Base-by-base conservation (phyloP, 2,329 filamentous ascomycete species). In the Dendrostoma leiphaemia region DNA sequence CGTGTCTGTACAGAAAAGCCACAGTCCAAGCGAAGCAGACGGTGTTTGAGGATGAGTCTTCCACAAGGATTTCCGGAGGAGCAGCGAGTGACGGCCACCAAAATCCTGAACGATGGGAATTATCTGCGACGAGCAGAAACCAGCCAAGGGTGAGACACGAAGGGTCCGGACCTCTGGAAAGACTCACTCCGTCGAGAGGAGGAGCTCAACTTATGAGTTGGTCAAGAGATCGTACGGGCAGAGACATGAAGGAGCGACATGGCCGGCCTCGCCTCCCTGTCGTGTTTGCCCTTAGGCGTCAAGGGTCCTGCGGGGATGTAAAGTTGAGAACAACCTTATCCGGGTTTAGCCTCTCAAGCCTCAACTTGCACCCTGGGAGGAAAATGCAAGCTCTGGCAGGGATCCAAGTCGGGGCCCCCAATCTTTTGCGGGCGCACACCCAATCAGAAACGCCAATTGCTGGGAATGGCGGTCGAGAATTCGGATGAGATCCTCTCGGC, bases 171-270 rank as follows among this genome's bases (percentile, higher is more conserved):
- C 34, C 15, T 15, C 34, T 37, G 34, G 13, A 15, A 37, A 32
- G 29, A 5, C 17, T 15, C 3, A n/a, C 23, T 13, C 32, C 24
- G 21, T 24, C 15, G 29, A 15, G n/a, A 51, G 37, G 28, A 35
- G 48, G 19, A 26, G 26, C 19, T 29, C 26, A 47, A 44, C 38
- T 57, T 57, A 48, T 40, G 47, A 48, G n/a, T n/a, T n/a, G n/a
- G n/a, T n/a, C n/a, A n/a, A 29, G 35, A 48, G 19, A 24, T 23
- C 51, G 53, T 29, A 49, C 50, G 23, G 34, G 9, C 10, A 26
- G 45, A 21, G 31, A 47, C 45, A 47, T 49, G n/a, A 24, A 32
- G 47, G 34, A 49, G 47, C 35, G 15, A 12, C 8, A 49, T 28
- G 47, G 26, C 6, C 26, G 24, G 19, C 21, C 37, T 31, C 48